phyloP scores from a whole-genome alignment of 2,329 filamentous ascomycete genomes.

The Colletotrichum lupini region DNA sequence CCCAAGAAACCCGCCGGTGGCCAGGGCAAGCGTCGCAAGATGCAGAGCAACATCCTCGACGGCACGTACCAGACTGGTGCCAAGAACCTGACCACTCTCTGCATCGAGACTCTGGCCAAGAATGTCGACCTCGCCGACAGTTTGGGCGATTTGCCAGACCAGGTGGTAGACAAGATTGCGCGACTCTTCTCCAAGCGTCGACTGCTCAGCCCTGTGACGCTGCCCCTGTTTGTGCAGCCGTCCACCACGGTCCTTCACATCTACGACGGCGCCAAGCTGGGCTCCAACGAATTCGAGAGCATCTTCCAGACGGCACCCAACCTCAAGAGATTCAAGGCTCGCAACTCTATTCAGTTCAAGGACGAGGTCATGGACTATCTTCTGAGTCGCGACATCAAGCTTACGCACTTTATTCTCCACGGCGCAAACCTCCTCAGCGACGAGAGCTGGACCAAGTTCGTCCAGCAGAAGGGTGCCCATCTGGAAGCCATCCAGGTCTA shows the following conservation, averaged over 20 bases:
- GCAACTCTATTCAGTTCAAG: slow-evolving; percentile 93
- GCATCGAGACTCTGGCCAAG: slow-evolving; percentile 70
- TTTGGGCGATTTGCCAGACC: slow-evolving; percentile 67
- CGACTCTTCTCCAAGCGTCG: slow-evolving; percentile 70
- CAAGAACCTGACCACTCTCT: slow-evolving; percentile 74
- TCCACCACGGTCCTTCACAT: slow-evolving; percentile 62
- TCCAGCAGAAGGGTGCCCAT: slow-evolving; percentile 71
- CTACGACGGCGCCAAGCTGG: slow-evolving; percentile 73
- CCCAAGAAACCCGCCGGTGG: slow-evolving; percentile 45
- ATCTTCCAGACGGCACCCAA: slow-evolving; percentile 82
- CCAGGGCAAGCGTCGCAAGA: slow-evolving; percentile 75
- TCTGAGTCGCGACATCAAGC: slow-evolving; percentile 73
- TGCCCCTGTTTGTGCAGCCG: slow-evolving; percentile 68
- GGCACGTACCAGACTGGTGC: slow-evolving; percentile 73
- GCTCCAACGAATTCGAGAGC: slow-evolving; percentile 79
- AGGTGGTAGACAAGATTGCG: slow-evolving; percentile 68
- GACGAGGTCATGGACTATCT: slow-evolving; percentile 86
- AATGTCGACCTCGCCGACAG: slow-evolving; percentile 72
- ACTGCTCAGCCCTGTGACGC: slow-evolving; percentile 63
- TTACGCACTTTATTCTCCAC: slow-evolving; percentile 83
- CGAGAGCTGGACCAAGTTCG: slow-evolving; percentile 77
- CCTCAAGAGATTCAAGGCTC: slow-evolving; percentile 77
- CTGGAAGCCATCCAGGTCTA: slow-evolving; percentile 81
- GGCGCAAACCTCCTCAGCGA: slow-evolving; percentile 87
- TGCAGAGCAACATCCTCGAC: slow-evolving; percentile 87